Conservation (phyloP, 371 early-diverging fungal genomes). For the Mucor irregularis region DNA sequence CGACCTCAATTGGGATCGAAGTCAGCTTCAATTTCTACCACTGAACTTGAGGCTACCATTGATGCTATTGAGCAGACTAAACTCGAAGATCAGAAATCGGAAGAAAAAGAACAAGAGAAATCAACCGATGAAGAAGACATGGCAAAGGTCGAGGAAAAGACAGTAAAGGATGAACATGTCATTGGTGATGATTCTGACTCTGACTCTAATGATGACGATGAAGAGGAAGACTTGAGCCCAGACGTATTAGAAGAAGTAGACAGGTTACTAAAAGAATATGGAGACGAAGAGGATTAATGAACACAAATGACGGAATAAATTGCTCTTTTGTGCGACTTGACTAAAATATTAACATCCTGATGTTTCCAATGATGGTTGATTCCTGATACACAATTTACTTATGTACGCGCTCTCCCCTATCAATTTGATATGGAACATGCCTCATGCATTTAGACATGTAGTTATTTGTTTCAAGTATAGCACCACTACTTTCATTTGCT, state of each 20-base stretch:
- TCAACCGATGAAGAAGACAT: not conserved
- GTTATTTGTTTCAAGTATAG: too few relatives aligned
- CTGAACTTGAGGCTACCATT: slow-evolving; percentile 17
- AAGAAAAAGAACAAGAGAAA: not conserved
- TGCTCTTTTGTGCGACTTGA: not conserved
- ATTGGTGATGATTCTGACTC: slow-evolving; percentile 21
- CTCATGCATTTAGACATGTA: too few relatives aligned
- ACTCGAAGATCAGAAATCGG: not conserved
- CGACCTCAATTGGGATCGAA: slow-evolving; percentile 22
- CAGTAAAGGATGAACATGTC: slow-evolving; percentile 5
- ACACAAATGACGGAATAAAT: not conserved
- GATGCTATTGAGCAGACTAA: slow-evolving; percentile 8
- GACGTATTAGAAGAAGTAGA: slow-evolving; percentile 39
- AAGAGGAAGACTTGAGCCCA: slow-evolving; percentile 25
- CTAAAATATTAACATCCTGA: too few relatives aligned
- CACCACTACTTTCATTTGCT: too few relatives aligned
- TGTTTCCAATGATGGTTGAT: too few relatives aligned
- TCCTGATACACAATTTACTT: too few relatives aligned
- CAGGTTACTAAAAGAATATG: slow-evolving; percentile 33
- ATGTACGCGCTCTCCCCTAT: too few relatives aligned
- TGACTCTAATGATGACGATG: slow-evolving; percentile 2
- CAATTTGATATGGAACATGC: too few relatives aligned
- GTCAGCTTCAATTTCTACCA: slow-evolving; percentile 8
- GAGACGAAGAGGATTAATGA: slow-evolving; percentile 21
- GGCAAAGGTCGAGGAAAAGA: slow-evolving; percentile 1